A percentile compares a stretch with the other conserved stretches of the same genome.
phyloP scores from a whole-genome alignment of 331 rosid species.

The Prunus yedoensis region DNA sequence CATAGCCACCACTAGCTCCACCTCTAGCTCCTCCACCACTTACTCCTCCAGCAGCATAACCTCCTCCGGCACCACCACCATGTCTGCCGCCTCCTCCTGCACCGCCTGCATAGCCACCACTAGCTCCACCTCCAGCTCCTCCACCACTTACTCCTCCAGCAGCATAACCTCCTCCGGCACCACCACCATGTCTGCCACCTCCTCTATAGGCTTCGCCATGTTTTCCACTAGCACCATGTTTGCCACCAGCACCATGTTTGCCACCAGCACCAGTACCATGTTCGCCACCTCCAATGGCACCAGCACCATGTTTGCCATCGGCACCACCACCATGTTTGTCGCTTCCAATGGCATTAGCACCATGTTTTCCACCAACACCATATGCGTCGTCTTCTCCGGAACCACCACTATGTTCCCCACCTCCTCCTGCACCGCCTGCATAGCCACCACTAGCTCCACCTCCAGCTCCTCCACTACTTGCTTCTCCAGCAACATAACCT shows the following conservation, averaged over 20 bases:
- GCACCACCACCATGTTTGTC: background rate
- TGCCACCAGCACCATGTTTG: background rate
- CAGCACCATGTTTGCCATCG: background rate
- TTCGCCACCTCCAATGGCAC: background rate
- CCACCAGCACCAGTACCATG: background rate
- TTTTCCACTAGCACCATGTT: background rate
- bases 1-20: too few relatives aligned
- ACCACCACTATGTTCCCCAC: conserved; percentile 1
- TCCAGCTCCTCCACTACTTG: conserved; percentile 6
- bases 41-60: too few relatives aligned
- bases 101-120: background rate
- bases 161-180: conserved; percentile 4
- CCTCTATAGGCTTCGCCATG: too few relatives aligned
- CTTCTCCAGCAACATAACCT: background rate
- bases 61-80: too few relatives aligned
- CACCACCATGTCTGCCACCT: background rate
- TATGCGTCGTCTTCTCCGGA: background rate
- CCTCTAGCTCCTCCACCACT: too few relatives aligned
- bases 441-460: conserved; percentile 4
- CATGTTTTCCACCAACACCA: background rate
- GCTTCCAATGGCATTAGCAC: background rate
- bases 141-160: background rate
- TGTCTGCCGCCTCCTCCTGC: background rate
- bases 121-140: conserved; percentile 11
- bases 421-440: too few relatives aligned